A percentile compares a stretch with the other conserved stretches of the same genome.
phyloP scores from a whole-genome alignment of 768 basidiomycete species.

The Boletus rubroflammeus region DNA sequence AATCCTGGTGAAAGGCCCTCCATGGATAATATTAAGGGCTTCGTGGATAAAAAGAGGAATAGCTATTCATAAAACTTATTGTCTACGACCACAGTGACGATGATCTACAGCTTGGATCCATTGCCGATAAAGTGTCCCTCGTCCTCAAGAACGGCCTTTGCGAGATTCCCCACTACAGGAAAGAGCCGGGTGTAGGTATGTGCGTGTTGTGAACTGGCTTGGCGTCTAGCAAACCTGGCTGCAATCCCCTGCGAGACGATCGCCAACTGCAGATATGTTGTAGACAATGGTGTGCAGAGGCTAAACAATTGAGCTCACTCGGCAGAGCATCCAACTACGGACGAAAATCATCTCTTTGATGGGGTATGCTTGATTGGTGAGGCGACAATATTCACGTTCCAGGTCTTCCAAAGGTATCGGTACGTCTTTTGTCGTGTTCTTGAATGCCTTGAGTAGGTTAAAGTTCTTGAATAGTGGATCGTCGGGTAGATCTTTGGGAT shows the following conservation, averaged over 20 bases:
- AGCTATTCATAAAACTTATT: constrained; percentile 5
- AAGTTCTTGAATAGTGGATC: constrained; percentile 14
- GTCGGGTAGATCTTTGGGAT: constrained; percentile 37
- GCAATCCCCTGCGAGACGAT: constrained; percentile 90
- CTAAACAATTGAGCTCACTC: constrained; percentile 41
- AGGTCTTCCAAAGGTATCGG: constrained; percentile 68
- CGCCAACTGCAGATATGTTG: constrained; percentile 46
- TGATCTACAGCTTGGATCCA: constrained; percentile 27
- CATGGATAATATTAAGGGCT: constrained; percentile 12
- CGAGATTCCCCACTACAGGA: constrained; percentile 60
- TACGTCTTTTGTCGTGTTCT: constrained; percentile 50
- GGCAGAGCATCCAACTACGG: constrained; percentile 81
- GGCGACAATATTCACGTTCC: constrained; percentile 78
- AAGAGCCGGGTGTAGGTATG: constrained; percentile 43
- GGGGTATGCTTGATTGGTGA: constrained; percentile 65
- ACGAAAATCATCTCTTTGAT: constrained; percentile 77
- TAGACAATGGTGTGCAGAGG: not conserved
- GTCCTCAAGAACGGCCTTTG: constrained; percentile 56
- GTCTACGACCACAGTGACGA: not conserved
- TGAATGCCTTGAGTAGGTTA: constrained; percentile 53
- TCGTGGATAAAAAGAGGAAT: constrained; percentile 21
- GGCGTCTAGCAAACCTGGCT: constrained; percentile 77
- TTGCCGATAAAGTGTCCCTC: constrained; percentile 36
- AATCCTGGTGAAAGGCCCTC: constrained; percentile 9
- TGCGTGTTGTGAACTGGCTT: constrained; percentile 86